Conservation (phyloP, 176 grass and related monocot species). For the Phoenix dactylifera region DNA sequence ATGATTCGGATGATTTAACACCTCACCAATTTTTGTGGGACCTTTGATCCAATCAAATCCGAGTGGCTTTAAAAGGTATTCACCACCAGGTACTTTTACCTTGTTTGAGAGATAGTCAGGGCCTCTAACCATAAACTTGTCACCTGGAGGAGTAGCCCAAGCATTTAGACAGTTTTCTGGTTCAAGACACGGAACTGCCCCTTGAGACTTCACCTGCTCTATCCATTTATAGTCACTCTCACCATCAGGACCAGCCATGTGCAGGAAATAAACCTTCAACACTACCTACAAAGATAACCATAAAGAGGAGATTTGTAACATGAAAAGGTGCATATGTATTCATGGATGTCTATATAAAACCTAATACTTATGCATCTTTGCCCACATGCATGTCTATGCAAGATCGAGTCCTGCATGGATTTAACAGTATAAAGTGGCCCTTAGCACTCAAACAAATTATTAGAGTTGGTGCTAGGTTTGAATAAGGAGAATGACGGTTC, state of each 20-base stretch:
- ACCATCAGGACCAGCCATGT: constrained; percentile 49
- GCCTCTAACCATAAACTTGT: constrained; percentile 80
- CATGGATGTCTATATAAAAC: too few relatives aligned
- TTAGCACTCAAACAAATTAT: too few relatives aligned
- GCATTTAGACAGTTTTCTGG: constrained; percentile 46
- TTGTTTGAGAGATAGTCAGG: constrained; percentile 72
- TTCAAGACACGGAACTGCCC: constrained; percentile 54
- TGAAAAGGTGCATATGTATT: too few relatives aligned
- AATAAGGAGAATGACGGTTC: too few relatives aligned
- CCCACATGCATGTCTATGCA: too few relatives aligned
- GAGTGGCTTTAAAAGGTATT: constrained; percentile 81
- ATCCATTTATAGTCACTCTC: constrained; percentile 62
- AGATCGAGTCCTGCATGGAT: too few relatives aligned
- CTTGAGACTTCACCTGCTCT: constrained; percentile 45
- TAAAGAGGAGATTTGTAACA: too few relatives aligned
- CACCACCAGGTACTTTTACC: constrained; percentile 57
- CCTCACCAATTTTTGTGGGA: constrained; percentile 46
- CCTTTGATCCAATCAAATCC: constrained; percentile 89
- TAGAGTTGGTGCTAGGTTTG: too few relatives aligned
- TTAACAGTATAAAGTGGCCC: too few relatives aligned
- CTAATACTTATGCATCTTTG: too few relatives aligned
- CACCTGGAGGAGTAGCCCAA: constrained; percentile 58
- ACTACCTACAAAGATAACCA: too few relatives aligned
- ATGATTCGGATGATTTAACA: constrained; percentile 63
- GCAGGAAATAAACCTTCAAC: background rate